A percentile compares a stretch with the other conserved stretches of the same genome.
Conservation (phyloP, 768 basidiomycete species). For the Suillus sp. region DNA sequence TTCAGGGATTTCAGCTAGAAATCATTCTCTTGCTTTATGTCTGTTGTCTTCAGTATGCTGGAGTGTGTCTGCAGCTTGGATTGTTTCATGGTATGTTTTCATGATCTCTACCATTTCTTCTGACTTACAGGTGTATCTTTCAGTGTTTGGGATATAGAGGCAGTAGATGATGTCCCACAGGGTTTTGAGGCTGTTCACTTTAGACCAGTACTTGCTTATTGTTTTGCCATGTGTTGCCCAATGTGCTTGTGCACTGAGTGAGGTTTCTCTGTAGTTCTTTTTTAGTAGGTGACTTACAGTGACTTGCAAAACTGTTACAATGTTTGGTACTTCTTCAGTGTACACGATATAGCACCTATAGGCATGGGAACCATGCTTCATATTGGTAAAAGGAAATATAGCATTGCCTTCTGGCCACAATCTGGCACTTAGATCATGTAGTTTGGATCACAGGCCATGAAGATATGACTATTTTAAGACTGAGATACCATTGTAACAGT, state of each 20-base stretch:
- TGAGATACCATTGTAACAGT: no score
- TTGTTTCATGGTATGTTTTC: neutral
- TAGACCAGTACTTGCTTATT: neutral
- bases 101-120: neutral
- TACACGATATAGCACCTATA: no score
- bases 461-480: no score
- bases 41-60: no score
- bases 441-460: no score
- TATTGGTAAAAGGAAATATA: no score
- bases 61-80: neutral
- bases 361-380: no score
- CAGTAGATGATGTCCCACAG: neutral
- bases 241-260: neutral
- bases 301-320: no score
- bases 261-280: neutral
- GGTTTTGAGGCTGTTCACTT: neutral
- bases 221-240: neutral
- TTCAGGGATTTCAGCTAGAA: neutral
- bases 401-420: no score
- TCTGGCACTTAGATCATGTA: no score
- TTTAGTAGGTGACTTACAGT: neutral
- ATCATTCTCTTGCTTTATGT: neutral
- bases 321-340: no score
- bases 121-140: neutral
- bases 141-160: rapidly evolving